Evolutionary conservation across 768 basidiomycete species (phyloP), one percentile per base, ranked within the genome.

Genomic region (Saitozyma podzolica): DNA sequence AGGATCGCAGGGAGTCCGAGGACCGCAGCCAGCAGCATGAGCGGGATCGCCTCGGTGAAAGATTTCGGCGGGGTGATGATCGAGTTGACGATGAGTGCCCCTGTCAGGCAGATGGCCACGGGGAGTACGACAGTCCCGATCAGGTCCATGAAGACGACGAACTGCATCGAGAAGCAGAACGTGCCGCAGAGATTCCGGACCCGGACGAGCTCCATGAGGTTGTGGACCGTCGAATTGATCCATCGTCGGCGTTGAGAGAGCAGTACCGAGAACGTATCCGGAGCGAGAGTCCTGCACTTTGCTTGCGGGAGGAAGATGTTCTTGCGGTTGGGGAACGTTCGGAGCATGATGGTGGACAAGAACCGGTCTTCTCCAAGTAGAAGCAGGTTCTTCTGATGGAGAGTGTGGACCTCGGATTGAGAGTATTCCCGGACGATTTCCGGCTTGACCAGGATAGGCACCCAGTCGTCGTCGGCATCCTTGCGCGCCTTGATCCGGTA

Each of bases 101-200:
- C 92, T 3, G 96, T 98, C 55, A 99, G 84, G 58, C 84, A 81
- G 72, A 99, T 96, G 65, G 95, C 95, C 72, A 97, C 87, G 37
- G 96, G 96, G 16, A 97, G 85, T 19, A 96, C 93, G 45, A 79
- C 73, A 9, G 81, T 81, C 19, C 80, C 80, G 58, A 81, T 69
- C n/a, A 81, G 65, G 79, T 97, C 93, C 91, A 98, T 93, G 82
- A 95, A 92, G 58, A 98, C 93, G 79, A 98, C 88, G 80, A 98
- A 98, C 78, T 98, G 96, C 94, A 97, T 98, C 81, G 92, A 96
- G 82, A 98, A 97, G 83, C 96, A 99, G 81, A 99, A 99, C 40
- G 95, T 98, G 42, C 96, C 96, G 80, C 96, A 98, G 14, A 97
- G 85, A 76, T 99, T 92, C 68, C 90, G 91, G 47, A 99, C 96